Evolutionary conservation across 2,329 filamentous ascomycete species (phyloP).

Genomic region (Pseudocercospora vitis): DNA sequence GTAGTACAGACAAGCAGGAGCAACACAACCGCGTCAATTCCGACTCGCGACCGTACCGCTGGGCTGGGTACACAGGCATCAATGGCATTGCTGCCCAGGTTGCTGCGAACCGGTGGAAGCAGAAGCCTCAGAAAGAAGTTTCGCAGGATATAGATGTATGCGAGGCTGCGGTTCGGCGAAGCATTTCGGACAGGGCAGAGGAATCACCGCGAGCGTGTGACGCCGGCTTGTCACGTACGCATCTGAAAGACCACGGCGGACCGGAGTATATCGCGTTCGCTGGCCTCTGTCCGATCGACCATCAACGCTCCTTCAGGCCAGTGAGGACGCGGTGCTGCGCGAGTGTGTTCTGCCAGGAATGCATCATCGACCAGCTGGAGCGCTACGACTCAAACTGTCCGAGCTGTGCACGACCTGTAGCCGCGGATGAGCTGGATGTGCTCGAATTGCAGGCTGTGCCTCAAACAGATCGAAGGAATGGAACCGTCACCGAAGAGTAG

Average conservation of each 20-base stretch:
- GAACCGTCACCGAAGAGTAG: too few species aligned
- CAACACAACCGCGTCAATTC: too few species aligned
- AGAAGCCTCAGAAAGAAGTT: background rate
- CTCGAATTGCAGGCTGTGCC: too few species aligned
- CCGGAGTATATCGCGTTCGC: too few species aligned
- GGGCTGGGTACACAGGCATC: conserved; percentile 10
- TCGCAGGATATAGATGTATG: background rate
- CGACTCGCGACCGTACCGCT: conserved; percentile 4
- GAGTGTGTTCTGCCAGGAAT: background rate
- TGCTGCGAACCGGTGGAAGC: background rate
- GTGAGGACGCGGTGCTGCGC: background rate
- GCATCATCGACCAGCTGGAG: background rate
- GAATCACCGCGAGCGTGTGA: too few species aligned
- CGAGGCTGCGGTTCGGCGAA: background rate
- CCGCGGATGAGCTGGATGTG: background rate
- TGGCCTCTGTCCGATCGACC: background rate
- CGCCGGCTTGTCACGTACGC: too few species aligned
- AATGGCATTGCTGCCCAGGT: background rate
- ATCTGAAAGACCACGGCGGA: background rate
- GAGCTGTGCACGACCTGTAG: background rate
- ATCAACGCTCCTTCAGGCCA: background rate
- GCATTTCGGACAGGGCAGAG: too few species aligned
- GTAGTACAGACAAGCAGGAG: background rate
- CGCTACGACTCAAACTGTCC: background rate
- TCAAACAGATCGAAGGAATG: too few species aligned